phyloP scores from a whole-genome alignment of 352 stramenopile genomes.

The Phytopythium ostracodes region DNA sequence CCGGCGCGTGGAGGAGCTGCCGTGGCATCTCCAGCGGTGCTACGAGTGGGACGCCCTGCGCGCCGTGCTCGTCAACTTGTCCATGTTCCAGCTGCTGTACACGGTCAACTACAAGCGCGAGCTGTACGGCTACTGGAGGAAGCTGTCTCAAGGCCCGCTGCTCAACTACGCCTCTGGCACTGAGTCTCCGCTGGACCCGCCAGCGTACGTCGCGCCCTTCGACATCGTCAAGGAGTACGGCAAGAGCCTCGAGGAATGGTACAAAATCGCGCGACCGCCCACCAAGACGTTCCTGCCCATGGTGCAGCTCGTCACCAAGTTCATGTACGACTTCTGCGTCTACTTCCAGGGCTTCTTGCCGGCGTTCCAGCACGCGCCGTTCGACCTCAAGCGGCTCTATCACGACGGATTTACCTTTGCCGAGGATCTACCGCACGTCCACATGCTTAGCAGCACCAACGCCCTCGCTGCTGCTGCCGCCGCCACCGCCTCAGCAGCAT shows the following conservation, averaged over 20 bases:
- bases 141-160: conserved; percentile 75
- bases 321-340: conserved; percentile 88
- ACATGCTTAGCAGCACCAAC: conserved; percentile 22
- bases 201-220: conserved; percentile 67
- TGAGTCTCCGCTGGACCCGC: conserved; percentile 22
- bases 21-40: conserved; percentile 91
- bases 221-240: conserved; percentile 93
- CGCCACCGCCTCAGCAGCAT: neutral
- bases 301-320: conserved; percentile 81
- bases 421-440: conserved; percentile 48
- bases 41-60: conserved; percentile 86
- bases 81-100: conserved; percentile 91
- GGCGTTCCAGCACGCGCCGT: conserved; percentile 68
- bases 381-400: conserved; percentile 66
- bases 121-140: conserved; percentile 89
- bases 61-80: conserved; percentile 84
- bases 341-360: conserved; percentile 70
- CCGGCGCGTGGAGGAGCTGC: conserved; percentile 84
- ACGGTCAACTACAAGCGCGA: conserved; percentile 87
- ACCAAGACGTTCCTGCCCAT: conserved; percentile 75
- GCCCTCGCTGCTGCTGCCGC: conserved; percentile 13
- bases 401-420: conserved; percentile 74
- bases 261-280: conserved; percentile 54
- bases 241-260: conserved; percentile 86
- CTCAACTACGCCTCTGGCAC: conserved; percentile 37